Evolutionary conservation across 148 eudicot species (phyloP).

Genomic region (Nyssa sinensis): DNA sequence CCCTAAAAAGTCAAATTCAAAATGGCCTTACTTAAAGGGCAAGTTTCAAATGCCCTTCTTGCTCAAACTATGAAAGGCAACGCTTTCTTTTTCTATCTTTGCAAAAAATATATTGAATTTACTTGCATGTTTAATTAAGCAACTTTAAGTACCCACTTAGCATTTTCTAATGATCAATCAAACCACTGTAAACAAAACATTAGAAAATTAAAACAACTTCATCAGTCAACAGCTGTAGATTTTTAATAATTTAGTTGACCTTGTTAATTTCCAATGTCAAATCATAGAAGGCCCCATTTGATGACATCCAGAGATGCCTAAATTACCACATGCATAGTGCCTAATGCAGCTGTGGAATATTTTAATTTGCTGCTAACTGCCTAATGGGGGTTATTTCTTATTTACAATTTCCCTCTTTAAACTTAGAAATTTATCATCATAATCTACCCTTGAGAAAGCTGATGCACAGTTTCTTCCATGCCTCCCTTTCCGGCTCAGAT

Average conservation of each 20-base stretch:
- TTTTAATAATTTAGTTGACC: neutral
- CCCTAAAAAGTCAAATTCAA: too few relatives aligned
- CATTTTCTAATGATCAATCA: too few relatives aligned
- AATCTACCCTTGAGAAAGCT: conserved; percentile 69
- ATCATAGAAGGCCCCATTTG: neutral
- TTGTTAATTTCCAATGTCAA: neutral
- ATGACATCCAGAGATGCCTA: neutral
- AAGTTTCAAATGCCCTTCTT: too few relatives aligned
- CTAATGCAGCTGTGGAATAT: conserved; percentile 11
- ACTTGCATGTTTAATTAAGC: too few relatives aligned
- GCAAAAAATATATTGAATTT: too few relatives aligned
- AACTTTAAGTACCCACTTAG: too few relatives aligned
- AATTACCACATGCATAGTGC: neutral
- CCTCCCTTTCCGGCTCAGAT: conserved; percentile 65
- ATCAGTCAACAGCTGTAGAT: too few relatives aligned
- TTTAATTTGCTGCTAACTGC: neutral
- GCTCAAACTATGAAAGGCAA: too few relatives aligned
- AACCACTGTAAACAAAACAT: too few relatives aligned
- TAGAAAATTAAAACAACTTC: too few relatives aligned
- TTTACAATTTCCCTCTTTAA: conserved; percentile 1
- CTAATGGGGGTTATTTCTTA: neutral
- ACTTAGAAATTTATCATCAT: conserved; percentile 3
- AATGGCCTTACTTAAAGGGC: too few relatives aligned
- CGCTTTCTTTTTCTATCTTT: too few relatives aligned
- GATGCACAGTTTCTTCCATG: conserved; percentile 70